Base-by-base conservation (phyloP, 768 basidiomycete genomes). In the Suillus bovinus region DNA sequence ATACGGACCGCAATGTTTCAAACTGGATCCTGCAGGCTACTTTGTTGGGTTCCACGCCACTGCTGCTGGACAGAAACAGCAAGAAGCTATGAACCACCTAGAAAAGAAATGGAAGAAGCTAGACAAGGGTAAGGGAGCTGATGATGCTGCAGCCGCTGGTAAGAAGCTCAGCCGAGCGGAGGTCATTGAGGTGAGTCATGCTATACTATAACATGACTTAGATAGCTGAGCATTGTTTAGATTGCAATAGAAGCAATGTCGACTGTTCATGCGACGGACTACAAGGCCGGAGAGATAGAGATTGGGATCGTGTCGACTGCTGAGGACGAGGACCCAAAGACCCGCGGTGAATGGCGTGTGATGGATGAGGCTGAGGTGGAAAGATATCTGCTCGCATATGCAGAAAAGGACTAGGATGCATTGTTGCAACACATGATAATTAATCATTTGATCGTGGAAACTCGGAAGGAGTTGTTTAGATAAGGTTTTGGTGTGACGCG, bases 51-150 rank as follows among this genome's bases (percentile, higher is more conserved):
- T 96, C 81, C 96, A 98, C 68, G 97, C 97, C 10, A 96, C 96
- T 2, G 88, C 96, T 0, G 90, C 96, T 2, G 97, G 97, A 0
- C 91, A 93, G 75, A 99, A 99, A 70, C 97, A 99, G 70, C 96
- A 97, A 71, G 97, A 99, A 72, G 95, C 94, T 1, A 97, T 96
- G 88, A 99, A 99, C 75, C 91, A 94, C 71, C 82, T 99, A 49
- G 97, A 99, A 80, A 99, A 99, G 81, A 93, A 94, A 74, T 99
- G 94, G 96, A 99, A 99, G 82, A 94, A 94, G 75, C 80, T 94
- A 34, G 89, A 93, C 70, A 84, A 82, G 27, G 91, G 91, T 17
- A 78, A 78, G 58, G 92, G 93, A 24, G 91, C 88, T 0, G 90
- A 94, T 56, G 90, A 96, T 74, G 82, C 93, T 16, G 81, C 82